Evolutionary conservation across 768 basidiomycete genomes (phyloP).

Genomic region (Mycena maculata): DNA sequence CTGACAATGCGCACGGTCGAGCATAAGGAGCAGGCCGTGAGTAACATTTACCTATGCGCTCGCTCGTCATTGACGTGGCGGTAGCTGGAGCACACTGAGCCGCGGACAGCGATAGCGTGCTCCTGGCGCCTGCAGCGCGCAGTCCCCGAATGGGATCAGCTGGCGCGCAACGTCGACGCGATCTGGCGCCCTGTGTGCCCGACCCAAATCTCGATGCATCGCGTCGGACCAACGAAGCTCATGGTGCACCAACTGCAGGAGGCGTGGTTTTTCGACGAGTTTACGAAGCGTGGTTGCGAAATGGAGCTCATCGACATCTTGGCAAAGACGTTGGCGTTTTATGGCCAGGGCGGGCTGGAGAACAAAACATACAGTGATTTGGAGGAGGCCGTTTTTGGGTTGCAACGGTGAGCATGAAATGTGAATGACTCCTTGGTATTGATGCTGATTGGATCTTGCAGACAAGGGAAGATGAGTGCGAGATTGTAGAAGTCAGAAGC

Average conservation of each 20-base stretch:
- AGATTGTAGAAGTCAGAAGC: no score
- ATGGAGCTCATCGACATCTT: conserved; percentile 18
- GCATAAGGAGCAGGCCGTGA: conserved; percentile 13
- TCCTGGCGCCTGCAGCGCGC: conserved; percentile 15
- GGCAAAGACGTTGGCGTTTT: conserved; percentile 10
- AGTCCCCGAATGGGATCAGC: conserved; percentile 12
- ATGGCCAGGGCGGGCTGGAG: conserved; percentile 16
- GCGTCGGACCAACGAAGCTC: conserved; percentile 6
- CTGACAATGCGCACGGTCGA: conserved; percentile 12
- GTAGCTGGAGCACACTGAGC: conserved; percentile 7
- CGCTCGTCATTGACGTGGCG: neutral
- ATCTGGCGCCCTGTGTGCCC: conserved; percentile 18
- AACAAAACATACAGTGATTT: conserved; percentile 20
- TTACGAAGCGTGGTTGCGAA: conserved; percentile 10
- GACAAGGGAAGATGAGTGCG: no score
- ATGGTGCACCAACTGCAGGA: conserved; percentile 19
- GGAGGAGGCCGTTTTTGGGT: no score
- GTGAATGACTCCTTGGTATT: no score
- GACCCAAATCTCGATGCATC: conserved; percentile 6
- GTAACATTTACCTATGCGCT: neutral
- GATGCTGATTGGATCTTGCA: no score
- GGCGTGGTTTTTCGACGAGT: conserved; percentile 20
- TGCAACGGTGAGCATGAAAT: no score
- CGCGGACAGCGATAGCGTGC: conserved; percentile 7
- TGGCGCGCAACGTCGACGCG: conserved; percentile 3